Percentiles rank a stretch among this genome's conserved stretches.
Evolutionary conservation across 1,284 basidiomycete species (phyloP).

Genomic region (Amylostereum areolatum): DNA sequence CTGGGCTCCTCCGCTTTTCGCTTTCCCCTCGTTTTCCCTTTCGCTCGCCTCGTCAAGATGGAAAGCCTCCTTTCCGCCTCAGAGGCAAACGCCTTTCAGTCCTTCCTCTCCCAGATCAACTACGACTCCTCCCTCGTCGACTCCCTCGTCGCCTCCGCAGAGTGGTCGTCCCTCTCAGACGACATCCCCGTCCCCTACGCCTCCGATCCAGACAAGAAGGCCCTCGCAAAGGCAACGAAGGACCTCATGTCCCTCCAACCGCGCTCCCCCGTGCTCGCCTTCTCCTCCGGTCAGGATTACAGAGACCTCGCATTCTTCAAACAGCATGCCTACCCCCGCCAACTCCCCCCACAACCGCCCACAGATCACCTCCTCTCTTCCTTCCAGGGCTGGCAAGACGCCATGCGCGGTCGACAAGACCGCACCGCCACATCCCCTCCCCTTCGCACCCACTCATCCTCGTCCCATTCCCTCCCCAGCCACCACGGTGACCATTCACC

Average conservation of each 20-base stretch:
- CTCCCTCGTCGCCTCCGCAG: constrained; percentile 15
- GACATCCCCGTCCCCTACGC: constrained; percentile 26
- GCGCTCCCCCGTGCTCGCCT: constrained; percentile 22
- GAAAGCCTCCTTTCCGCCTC: constrained; percentile 36
- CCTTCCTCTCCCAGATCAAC: constrained; percentile 43
- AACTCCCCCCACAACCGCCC: constrained; percentile 11
- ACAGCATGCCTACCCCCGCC: constrained; percentile 15
- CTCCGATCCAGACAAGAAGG: constrained; percentile 35
- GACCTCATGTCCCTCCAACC: constrained; percentile 58
- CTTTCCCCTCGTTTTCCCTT: not conserved
- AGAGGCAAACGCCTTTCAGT: constrained; percentile 44
- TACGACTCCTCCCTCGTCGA: constrained; percentile 29
- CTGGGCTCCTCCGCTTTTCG: no score
- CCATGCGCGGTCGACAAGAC: not conserved
- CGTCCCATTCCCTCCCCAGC: not conserved
- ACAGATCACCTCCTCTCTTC: constrained; percentile 5
- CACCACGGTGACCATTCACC: constrained; percentile 1
- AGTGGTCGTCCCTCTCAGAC: constrained; percentile 22
- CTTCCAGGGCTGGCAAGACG: constrained; percentile 6
- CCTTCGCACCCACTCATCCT: not conserved
- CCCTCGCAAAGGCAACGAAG: constrained; percentile 66
- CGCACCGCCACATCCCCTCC: not conserved
- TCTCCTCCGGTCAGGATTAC: constrained; percentile 18
- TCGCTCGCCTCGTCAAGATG: not conserved
- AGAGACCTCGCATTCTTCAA: constrained; percentile 14